Evolutionary conservation across 2,329 filamentous ascomycete genomes (phyloP).

Genomic region (Ophiosphaerella korrae): DNA sequence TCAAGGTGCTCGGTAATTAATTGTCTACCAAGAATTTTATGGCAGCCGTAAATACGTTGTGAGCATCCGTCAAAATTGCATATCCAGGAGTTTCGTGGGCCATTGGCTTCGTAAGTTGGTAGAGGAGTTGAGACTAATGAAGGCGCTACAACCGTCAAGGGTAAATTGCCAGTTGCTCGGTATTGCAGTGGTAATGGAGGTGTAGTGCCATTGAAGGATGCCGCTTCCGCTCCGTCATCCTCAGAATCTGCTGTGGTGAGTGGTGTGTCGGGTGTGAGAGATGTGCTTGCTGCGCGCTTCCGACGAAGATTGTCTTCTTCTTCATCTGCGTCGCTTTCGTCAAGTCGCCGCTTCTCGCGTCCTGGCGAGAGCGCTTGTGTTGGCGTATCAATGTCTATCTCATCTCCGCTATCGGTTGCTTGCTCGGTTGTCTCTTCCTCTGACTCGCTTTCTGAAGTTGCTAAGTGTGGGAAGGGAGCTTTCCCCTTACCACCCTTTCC

Average conservation of each 20-base stretch:
- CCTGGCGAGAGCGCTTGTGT: constrained; percentile 33
- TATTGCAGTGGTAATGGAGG: constrained; percentile 35
- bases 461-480: constrained; percentile 17
- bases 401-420: constrained; percentile 19
- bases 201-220: constrained; percentile 6
- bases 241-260: constrained; percentile 19
- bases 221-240: constrained; percentile 16
- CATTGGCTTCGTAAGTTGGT: constrained; percentile 49
- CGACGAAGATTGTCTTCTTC: constrained; percentile 23
- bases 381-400: constrained; percentile 35
- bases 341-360: constrained; percentile 37
- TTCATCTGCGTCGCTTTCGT: constrained; percentile 15
- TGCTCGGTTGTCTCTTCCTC: constrained; percentile 16
- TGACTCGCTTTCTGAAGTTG: constrained; percentile 20
- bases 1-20: constrained; percentile 66
- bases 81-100: constrained; percentile 67
- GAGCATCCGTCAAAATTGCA: constrained; percentile 69
- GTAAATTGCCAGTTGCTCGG: constrained; percentile 8
- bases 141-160: constrained; percentile 16
- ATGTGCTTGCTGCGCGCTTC: constrained; percentile 35
- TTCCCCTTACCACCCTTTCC: constrained; percentile 32
- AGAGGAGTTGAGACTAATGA: constrained; percentile 38
- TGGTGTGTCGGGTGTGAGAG: constrained; percentile 27
- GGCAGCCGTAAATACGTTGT: constrained; percentile 68
- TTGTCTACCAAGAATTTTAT: constrained; percentile 59